Evolutionary conservation across 2,329 filamentous ascomycete species (phyloP), one percentile per base, ranked within the genome.

Genomic region (Dothideomycetes sp.): DNA sequence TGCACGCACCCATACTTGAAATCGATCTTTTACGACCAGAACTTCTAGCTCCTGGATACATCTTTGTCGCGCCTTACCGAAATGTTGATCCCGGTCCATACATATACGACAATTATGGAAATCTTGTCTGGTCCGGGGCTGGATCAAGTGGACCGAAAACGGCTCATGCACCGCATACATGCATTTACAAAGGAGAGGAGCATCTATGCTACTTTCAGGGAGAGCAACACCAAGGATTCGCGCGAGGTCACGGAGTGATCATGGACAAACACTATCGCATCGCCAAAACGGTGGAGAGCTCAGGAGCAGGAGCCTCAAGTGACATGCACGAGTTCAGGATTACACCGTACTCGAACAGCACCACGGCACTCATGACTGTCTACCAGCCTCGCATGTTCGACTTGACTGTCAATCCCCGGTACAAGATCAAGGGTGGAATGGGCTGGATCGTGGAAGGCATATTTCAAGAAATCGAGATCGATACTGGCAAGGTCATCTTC

Each of bases 391-490:
- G 55, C 17, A 55, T 58, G 47, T 62, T 68, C 47, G 69, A 72
- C 42, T 59, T 72, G 55, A 68, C 61, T 4, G 53, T 49, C 9
- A 59, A 60, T 36, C 48, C 54, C 17, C 45, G 49, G 11, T 61
- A 57, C 43, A 57, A 59, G 18, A 43, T 62, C 11, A 48, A 58
- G 35, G 53, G 58, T 5, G 66, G 67, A 3, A 57, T 70, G 43
- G 68, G 67, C 2, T 73, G 66, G 65, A 52, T 73, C 27, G 65
- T 71, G 46, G 64, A 72, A 50, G 67, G 67, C 39, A 58, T 70
- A 2, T 72, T 73, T 44, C 69, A 73, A 49, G 70, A 74, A 52
- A 58, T 74, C 22, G 66, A 75, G 41, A 69, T 74, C 31, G 61
- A 68, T 17, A 75, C 69, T 3, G 72, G 72, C 2, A 59, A 67